These are phyloP conservation scores for Plasmodium ovale DNA, from an alignment of 169 alveolate species.

Conservation along the genomic window DNA sequence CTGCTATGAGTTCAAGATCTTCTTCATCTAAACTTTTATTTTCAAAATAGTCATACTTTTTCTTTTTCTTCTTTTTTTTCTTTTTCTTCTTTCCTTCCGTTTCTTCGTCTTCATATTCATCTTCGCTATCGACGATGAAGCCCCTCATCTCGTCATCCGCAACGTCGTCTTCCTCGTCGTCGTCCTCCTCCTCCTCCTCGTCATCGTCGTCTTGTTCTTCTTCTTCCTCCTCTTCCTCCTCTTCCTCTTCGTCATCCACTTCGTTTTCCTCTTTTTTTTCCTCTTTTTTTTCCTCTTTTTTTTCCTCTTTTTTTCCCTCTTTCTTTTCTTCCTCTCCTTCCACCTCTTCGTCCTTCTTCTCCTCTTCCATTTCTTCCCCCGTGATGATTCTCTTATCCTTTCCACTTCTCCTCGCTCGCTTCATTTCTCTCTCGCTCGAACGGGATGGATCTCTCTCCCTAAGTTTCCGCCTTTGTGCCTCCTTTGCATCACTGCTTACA, in stretches of 20 bases:
- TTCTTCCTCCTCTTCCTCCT: slow-evolving; percentile 45
- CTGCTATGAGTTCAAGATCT: slow-evolving; percentile 85
- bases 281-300: slow-evolving; percentile 43
- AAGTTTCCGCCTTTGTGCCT: background rate
- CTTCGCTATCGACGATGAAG: slow-evolving; percentile 83
- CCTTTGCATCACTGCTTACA: background rate
- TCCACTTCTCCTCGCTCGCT: background rate
- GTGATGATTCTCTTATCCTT: background rate
- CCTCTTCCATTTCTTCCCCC: background rate
- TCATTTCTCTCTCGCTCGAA: background rate
- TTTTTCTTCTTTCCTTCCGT: slow-evolving; percentile 78
- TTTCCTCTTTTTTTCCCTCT: slow-evolving; percentile 41
- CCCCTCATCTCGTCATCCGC: slow-evolving; percentile 83
- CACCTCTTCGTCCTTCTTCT: slow-evolving; percentile 10
- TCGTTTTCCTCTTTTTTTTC: slow-evolving; percentile 76
- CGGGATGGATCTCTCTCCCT: slow-evolving; percentile 4
- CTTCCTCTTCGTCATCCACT: slow-evolving; percentile 77
- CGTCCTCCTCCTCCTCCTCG: slow-evolving; percentile 78
- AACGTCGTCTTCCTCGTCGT: slow-evolving; percentile 71
- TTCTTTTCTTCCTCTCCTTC: slow-evolving; percentile 38
- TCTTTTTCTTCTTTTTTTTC: slow-evolving; percentile 72
- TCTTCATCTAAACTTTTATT: slow-evolving; percentile 84
- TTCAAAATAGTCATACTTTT: slow-evolving; percentile 80
- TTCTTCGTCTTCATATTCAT: slow-evolving; percentile 77
- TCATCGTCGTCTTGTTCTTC: slow-evolving; percentile 45